Conservation (phyloP, 2,329 filamentous ascomycete species). For the Rutstroemia sp. region DNA sequence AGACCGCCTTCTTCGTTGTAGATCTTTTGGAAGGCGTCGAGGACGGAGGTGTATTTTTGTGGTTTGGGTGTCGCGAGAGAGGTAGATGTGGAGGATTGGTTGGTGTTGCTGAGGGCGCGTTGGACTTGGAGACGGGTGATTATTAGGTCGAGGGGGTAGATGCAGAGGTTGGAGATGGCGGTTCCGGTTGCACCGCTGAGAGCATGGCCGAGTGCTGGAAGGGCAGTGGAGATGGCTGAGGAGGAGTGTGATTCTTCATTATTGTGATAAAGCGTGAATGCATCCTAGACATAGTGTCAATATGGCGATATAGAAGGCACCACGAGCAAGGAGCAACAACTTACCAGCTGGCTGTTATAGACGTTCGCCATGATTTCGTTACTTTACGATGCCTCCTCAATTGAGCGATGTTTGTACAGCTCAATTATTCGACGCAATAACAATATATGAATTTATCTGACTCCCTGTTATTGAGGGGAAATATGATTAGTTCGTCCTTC, state of each 20-base stretch:
- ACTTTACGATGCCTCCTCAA: not conserved
- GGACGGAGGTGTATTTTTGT: constrained; percentile 54
- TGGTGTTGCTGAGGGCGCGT: constrained; percentile 43
- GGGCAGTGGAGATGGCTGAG: constrained; percentile 31
- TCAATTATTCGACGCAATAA: too few species aligned
- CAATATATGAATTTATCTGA: not conserved
- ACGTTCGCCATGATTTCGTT: constrained; percentile 22
- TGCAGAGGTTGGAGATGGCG: constrained; percentile 67
- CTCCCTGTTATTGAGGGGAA: not conserved
- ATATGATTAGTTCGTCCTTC: not conserved
- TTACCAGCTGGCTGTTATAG: constrained; percentile 38
- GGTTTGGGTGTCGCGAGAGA: not conserved
- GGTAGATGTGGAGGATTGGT: constrained; percentile 22
- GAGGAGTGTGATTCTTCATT: constrained; percentile 28
- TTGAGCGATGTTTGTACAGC: not conserved
- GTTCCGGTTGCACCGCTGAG: constrained; percentile 72
- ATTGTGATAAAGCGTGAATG: constrained; percentile 27
- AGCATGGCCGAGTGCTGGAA: constrained; percentile 76
- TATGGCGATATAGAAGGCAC: not conserved
- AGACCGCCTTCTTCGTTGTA: constrained; percentile 61
- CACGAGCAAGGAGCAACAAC: constrained; percentile 4
- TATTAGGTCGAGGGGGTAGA: constrained; percentile 77
- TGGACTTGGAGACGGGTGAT: constrained; percentile 79
- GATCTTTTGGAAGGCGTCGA: constrained; percentile 66
- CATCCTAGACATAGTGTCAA: constrained; percentile 17